Conservation (phyloP, 305 asterid genomes). For the Fraxinus sp. region DNA sequence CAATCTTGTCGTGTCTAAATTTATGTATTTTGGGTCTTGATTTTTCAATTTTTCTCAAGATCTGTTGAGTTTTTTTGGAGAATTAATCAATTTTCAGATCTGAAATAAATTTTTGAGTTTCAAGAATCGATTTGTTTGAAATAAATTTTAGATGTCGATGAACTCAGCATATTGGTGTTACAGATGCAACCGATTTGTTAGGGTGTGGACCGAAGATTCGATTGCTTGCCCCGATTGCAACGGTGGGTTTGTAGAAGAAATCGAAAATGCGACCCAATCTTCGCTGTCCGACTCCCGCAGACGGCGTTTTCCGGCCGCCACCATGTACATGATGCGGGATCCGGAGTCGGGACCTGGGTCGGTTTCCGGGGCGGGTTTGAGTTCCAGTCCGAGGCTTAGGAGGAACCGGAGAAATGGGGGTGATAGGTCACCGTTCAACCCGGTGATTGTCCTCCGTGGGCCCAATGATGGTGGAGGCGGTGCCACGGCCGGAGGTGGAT, state of each 20-base stretch:
- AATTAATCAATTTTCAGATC: conserved; percentile 32
- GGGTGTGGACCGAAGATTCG: conserved; percentile 57
- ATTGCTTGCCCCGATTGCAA: conserved; percentile 73
- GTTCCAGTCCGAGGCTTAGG: conserved; percentile 61
- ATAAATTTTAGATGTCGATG: conserved; percentile 39
- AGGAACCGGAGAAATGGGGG: conserved; percentile 71
- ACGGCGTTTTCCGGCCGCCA: conserved; percentile 76
- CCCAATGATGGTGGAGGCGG: conserved; percentile 36
- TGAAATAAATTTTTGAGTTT: conserved; percentile 2
- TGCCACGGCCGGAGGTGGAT: conserved; percentile 47
- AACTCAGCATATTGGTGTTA: conserved; percentile 86
- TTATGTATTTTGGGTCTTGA: neutral
- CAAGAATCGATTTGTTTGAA: neutral
- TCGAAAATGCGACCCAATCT: conserved; percentile 52
- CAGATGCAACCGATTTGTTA: conserved; percentile 73
- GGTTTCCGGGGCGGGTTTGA: conserved; percentile 36
- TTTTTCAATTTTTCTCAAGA: neutral
- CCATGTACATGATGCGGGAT: conserved; percentile 53
- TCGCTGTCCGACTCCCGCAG: conserved; percentile 64
- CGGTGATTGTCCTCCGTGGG: conserved; percentile 85
- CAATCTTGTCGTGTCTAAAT: neutral
- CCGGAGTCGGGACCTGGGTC: conserved; percentile 47
- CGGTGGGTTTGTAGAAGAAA: conserved; percentile 74
- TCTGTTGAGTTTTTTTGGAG: neutral
- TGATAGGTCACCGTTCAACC: conserved; percentile 88